Evolutionary conservation across 345 rosid species (phyloP), one percentile per base, ranked within the genome.

Genomic region (Capsella bursapastoris): DNA sequence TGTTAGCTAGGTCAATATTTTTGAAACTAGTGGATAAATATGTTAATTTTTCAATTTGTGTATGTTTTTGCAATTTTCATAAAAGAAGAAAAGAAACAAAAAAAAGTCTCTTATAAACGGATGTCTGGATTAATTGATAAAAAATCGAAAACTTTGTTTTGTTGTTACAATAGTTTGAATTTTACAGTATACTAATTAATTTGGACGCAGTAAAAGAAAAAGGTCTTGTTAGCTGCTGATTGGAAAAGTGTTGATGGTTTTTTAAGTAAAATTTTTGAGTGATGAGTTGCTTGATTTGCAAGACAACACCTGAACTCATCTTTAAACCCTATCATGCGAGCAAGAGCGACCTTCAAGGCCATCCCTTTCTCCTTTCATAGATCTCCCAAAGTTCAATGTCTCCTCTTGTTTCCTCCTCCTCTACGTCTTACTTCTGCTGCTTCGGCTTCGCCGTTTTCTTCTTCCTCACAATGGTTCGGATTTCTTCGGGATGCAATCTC

Each of bases 401-500:
- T 55, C n/a, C 8, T 47, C 58, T 75, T 27, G 13, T 41, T 43
- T 40, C 47, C 35, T 31, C 8, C 25, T 27, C 53, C 77, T 27
- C 60, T 58, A 1, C 63, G 4, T 66, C 47, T 66, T 7, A 38
- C 51, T 60, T 50, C 43, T 57, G 2, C 44, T 57, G 1, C 57
- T 8, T 15, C 32, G 0, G 1, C 57, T 8, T 15, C 32, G 0
- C 13, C 45, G 0, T 61, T 61, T 55, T 72, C 66, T 25, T 76
- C 72, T 66, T 58, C 76, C 8, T 63, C 88, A 16, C 86, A 63
- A 78, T 85, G 86, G 85, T 82, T 84, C 81, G 67, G 84, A 28
- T 58, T 82, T 32, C 86, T 85, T 55, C 91, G 89, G 78, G 52
- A 77, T 7, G 87, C 91, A 0, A 70, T 82, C 73, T 79, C 86